Evolutionary conservation across 768 basidiomycete genomes (phyloP).

Genomic region (Hygrophorus pudorinus): DNA sequence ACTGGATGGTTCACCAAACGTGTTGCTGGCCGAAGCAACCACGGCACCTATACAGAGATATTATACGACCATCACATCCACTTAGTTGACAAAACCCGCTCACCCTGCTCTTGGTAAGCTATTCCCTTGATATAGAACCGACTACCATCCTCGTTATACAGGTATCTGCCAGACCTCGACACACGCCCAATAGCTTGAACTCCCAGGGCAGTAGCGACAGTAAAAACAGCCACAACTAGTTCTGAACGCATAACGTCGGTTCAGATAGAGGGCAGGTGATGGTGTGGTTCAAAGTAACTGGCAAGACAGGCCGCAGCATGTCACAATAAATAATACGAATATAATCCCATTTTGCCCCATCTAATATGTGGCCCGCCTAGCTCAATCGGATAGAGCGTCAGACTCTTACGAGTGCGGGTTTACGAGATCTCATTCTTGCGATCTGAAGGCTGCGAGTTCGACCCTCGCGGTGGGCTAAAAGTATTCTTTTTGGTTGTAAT

Average conservation of each 20-base stretch:
- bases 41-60: slow-evolving; percentile 24
- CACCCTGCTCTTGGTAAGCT: slow-evolving; percentile 79
- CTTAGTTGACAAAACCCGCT: slow-evolving; percentile 2
- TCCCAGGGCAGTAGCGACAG: slow-evolving; percentile 30
- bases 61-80: not conserved
- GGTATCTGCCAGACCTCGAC: slow-evolving; percentile 64
- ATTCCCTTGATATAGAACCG: slow-evolving; percentile 87
- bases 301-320: no score
- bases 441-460: slow-evolving; percentile 85
- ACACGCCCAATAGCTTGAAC: slow-evolving; percentile 64
- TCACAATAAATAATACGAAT: no score
- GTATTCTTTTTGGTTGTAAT: no score
- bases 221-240: slow-evolving; percentile 25
- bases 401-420: slow-evolving; percentile 22
- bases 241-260: slow-evolving; percentile 11
- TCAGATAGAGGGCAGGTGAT: not conserved
- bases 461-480: slow-evolving; percentile 69
- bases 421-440: not conserved
- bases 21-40: slow-evolving; percentile 39
- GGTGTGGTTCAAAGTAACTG: no score
- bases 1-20: slow-evolving; percentile 61
- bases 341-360: no score
- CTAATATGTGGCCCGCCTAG: slow-evolving; percentile 48
- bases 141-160: slow-evolving; percentile 65
- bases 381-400: slow-evolving; percentile 62